Evolutionary conservation across 1,284 basidiomycete genomes (phyloP).

Genomic region (Fomes fomentarius): DNA sequence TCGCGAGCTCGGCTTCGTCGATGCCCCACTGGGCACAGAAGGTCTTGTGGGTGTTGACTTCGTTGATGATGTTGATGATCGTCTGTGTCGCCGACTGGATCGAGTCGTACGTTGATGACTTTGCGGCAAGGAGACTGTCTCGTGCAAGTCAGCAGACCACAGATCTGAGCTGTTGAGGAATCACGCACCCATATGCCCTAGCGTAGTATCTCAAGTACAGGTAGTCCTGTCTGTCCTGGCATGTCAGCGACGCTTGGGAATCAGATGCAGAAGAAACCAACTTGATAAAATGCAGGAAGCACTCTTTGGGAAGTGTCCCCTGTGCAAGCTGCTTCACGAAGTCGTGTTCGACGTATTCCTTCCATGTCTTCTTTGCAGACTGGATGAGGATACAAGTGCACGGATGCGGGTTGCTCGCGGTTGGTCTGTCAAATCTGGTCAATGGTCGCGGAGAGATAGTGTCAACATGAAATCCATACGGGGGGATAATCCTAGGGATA

Average conservation of each 20-base stretch:
- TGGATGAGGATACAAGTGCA: constrained; percentile 72
- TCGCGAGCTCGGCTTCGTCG: constrained; percentile 58
- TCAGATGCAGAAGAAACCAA: constrained; percentile 36
- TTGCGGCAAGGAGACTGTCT: constrained; percentile 74
- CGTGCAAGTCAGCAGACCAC: not conserved
- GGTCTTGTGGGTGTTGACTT: constrained; percentile 73
- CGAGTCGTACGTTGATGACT: constrained; percentile 68
- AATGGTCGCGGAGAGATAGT: not conserved
- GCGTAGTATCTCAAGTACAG: constrained; percentile 63
- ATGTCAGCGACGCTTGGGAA: not conserved
- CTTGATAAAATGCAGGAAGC: constrained; percentile 89
- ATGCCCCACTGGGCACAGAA: constrained; percentile 79
- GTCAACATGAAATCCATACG: constrained; percentile 45
- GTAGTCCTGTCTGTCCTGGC: no score
- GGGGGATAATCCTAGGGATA: constrained; percentile 52
- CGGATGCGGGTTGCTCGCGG: constrained; percentile 64
- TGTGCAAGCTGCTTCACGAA: constrained; percentile 79
- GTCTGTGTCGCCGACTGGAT: constrained; percentile 74
- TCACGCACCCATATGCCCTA: constrained; percentile 65
- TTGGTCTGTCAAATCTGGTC: constrained; percentile 50
- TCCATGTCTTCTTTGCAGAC: constrained; percentile 63
- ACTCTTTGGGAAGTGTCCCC: constrained; percentile 66
- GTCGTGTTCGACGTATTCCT: constrained; percentile 79
- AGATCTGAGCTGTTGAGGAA: not conserved
- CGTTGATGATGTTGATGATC: constrained; percentile 67